Percentiles rank a stretch among this genome's conserved stretches.
Conservation (phyloP, 2,329 filamentous ascomycete genomes). For the Alternaria solani region DNA sequence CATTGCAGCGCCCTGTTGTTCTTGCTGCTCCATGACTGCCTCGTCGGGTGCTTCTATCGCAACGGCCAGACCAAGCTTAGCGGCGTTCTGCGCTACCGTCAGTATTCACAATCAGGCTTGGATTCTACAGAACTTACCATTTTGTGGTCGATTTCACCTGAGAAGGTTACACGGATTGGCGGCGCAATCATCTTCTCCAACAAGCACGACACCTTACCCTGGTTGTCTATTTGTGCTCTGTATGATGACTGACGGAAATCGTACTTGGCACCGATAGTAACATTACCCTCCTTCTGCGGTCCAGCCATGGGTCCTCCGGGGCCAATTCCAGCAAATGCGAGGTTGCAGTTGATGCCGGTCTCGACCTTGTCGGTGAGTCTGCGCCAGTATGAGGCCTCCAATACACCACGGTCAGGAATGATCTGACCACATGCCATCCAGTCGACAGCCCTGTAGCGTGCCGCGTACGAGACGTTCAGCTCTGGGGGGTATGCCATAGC, state of each 20-base stretch:
- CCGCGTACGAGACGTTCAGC: constrained; percentile 87
- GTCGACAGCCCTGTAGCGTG: constrained; percentile 87
- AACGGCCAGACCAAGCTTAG: constrained; percentile 93
- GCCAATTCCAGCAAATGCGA: constrained; percentile 75
- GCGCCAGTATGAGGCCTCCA: constrained; percentile 91
- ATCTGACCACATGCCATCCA: constrained; percentile 94
- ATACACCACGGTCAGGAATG: constrained; percentile 82
- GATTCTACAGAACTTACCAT: constrained; percentile 72
- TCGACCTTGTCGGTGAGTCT: constrained; percentile 93
- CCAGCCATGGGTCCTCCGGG: constrained; percentile 70
- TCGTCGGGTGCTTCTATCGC: constrained; percentile 62
- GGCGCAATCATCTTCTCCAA: constrained; percentile 96
- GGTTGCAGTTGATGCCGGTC: constrained; percentile 92
- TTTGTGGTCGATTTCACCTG: constrained; percentile 93
- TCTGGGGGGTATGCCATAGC: constrained; percentile 88
- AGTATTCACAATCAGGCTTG: constrained; percentile 19
- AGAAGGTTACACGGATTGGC: constrained; percentile 91
- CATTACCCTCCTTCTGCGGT: constrained; percentile 83
- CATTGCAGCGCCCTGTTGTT: constrained; percentile 36
- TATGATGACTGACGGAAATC: constrained; percentile 96
- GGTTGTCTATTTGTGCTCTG: constrained; percentile 93
- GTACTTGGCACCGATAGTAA: constrained; percentile 95
- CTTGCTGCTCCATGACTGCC: constrained; percentile 54
- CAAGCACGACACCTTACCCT: constrained; percentile 90
- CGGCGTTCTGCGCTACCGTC: constrained; percentile 73